A percentile compares a stretch with the other conserved stretches of the same genome.
These are phyloP conservation scores for Pythium utonaiense DNA, from an alignment of 352 stramenopile genomes.

Conservation along the genomic window DNA sequence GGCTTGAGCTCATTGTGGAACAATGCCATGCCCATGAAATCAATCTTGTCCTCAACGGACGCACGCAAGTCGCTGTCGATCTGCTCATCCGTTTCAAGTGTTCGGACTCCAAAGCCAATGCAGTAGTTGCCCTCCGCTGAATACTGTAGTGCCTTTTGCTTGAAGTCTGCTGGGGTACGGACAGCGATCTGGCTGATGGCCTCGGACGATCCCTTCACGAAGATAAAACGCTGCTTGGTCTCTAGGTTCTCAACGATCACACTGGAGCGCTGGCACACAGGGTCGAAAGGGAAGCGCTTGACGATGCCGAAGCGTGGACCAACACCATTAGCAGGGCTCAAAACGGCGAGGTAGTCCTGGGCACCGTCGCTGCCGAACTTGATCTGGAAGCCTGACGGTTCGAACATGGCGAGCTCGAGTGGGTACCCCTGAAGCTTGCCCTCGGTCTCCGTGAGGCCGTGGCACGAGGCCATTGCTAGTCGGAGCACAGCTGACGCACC, in stretches of 20 bases:
- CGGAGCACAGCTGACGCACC: conserved; percentile 13
- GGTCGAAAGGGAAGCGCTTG: conserved; percentile 51
- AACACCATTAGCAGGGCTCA: neutral
- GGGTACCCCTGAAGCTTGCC: conserved; percentile 39
- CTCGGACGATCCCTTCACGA: conserved; percentile 57
- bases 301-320: conserved; percentile 33
- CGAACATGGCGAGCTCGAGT: conserved; percentile 55
- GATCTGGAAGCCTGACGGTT: conserved; percentile 28
- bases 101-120: conserved; percentile 38
- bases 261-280: conserved; percentile 41
- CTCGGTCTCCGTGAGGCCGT: conserved; percentile 35
- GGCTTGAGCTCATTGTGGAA: conserved; percentile 85
- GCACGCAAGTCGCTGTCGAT: conserved; percentile 23
- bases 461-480: conserved; percentile 44
- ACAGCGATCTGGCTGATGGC: conserved; percentile 29
- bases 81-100: conserved; percentile 11
- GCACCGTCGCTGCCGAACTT: conserved; percentile 28
- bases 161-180: conserved; percentile 45
- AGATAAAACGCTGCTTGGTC: conserved; percentile 33
- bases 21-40: conserved; percentile 67
- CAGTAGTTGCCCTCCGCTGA: conserved; percentile 67
- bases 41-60: conserved; percentile 52
- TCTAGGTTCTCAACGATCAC: conserved; percentile 38
- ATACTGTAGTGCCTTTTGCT: conserved; percentile 37
- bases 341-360: conserved; percentile 24